A percentile compares a stretch with the other conserved stretches of the same genome.
These are phyloP conservation scores for Dendrobium nobile DNA, from an alignment of 106 monocot species.

Conservation along the genomic window DNA sequence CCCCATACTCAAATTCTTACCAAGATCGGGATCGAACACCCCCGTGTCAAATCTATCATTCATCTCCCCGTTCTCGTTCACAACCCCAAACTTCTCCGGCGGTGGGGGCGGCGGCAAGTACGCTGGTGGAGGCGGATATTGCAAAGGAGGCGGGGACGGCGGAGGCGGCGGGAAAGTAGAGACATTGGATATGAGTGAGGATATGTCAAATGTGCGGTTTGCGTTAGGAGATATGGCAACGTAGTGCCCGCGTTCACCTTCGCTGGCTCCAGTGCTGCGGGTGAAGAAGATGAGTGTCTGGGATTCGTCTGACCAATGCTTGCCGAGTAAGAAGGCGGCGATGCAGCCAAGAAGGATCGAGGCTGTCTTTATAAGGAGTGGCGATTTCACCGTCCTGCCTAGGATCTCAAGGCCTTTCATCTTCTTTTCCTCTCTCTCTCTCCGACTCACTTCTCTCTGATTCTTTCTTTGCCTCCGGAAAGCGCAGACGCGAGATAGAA, in stretches of 20 bases:
- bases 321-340: slow-evolving; percentile 68
- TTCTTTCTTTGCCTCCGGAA: background rate
- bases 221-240: slow-evolving; percentile 36
- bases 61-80: slow-evolving; percentile 79
- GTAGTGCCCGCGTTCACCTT: slow-evolving; percentile 8
- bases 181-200: slow-evolving; percentile 11
- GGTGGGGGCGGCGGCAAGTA: slow-evolving; percentile 24
- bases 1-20: slow-evolving; percentile 12
- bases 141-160: slow-evolving; percentile 19
- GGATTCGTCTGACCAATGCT: slow-evolving; percentile 36
- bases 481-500: background rate
- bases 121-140: background rate
- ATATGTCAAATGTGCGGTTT: slow-evolving; percentile 12
- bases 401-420: background rate
- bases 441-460: too few species aligned
- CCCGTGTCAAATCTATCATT: slow-evolving; percentile 43
- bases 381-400: background rate
- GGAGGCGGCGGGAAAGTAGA: slow-evolving; percentile 26
- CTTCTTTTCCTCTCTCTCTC: background rate
- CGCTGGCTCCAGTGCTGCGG: background rate
- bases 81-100: slow-evolving; percentile 57
- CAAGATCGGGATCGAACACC: slow-evolving; percentile 32
- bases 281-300: slow-evolving; percentile 28
- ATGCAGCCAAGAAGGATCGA: slow-evolving; percentile 24
- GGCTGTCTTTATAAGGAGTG: slow-evolving; percentile 10